Base-by-base conservation (phyloP, 1,284 basidiomycete species). In the Acaromyces ingoldii region DNA sequence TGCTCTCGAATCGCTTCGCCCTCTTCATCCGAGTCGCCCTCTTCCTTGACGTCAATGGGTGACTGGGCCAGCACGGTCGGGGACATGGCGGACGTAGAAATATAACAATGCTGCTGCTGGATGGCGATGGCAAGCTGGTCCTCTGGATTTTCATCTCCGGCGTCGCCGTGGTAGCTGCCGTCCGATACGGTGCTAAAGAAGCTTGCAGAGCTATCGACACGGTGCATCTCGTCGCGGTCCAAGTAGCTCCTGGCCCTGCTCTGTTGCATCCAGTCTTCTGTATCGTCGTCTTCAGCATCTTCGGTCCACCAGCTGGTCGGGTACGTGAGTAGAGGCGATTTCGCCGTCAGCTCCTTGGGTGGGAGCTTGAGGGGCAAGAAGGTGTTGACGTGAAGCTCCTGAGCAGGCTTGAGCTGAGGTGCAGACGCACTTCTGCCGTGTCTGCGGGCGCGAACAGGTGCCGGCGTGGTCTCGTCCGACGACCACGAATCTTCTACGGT, bases 141-240 rank as follows among this genome's bases (percentile, higher is more conserved):
- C 24, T 70, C 65, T 19, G 65, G 65, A 33, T 70, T 65, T 11
- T 61, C 53, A 42, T 70, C 67, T 10, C 67, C 67, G 0, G 56
- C 55, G 37, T 70, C 65, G 13, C 65, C 65, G 42, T 70, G 65
- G 43, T 60, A 67, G 19, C 65, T 67, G 46, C 67, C 67, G 36
- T 70, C 65, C n/a, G 49, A 53, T 3, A 17, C 15, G 19, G 29
- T 6, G 44, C 43, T 51, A 21, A 51, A 4, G 17, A 48, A 29
- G 24, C 49, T 49, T 13, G 15, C 26, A 13, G n/a, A 19, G 28
- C 48, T 51, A 17, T 19, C 29, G 21, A 19, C 28, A 5, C 33
- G 47, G 19, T 21, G 47, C 36, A 52, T 21, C 3, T 53, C 33
- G 21, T 17, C 49, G 17, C 22, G 26, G 25, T 6, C 11, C 1